phyloP scores from a whole-genome alignment of 202 grass and related monocot species.

The Digitaria exilis region DNA sequence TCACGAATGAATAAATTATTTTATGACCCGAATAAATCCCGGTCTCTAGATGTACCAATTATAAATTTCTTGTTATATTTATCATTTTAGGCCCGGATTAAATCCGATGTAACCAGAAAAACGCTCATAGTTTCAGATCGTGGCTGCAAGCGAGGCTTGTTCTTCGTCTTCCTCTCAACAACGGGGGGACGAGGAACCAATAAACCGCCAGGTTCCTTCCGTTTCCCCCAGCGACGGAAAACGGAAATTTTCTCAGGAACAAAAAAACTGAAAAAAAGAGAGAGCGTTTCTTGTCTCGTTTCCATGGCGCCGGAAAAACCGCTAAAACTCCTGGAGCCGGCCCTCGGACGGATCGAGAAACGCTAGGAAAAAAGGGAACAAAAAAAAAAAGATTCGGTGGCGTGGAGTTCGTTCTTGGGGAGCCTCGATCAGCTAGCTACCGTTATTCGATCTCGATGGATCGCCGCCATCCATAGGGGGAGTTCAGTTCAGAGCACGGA shows the following conservation, averaged over 20 bases:
- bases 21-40: too few species aligned
- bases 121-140: neutral
- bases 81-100: too few species aligned
- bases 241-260: neutral
- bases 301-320: conserved; percentile 21
- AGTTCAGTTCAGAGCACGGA: conserved; percentile 48
- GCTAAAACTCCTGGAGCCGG: conserved; percentile 36
- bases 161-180: neutral
- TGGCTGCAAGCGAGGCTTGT: neutral
- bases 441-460: neutral
- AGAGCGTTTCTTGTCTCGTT: conserved; percentile 7
- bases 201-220: neutral
- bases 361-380: neutral
- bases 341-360: conserved; percentile 36
- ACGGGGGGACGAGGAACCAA: neutral
- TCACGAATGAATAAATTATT: too few species aligned
- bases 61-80: too few species aligned
- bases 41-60: too few species aligned
- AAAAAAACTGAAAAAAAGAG: neutral
- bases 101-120: too few species aligned
- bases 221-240: conserved; percentile 39
- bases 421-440: neutral
- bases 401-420: neutral
- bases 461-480: neutral
- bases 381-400: neutral